A percentile compares a stretch with the other conserved stretches of the same genome.
Conservation (phyloP, 208 protist genomes). For the Leishmania braziliensis region DNA sequence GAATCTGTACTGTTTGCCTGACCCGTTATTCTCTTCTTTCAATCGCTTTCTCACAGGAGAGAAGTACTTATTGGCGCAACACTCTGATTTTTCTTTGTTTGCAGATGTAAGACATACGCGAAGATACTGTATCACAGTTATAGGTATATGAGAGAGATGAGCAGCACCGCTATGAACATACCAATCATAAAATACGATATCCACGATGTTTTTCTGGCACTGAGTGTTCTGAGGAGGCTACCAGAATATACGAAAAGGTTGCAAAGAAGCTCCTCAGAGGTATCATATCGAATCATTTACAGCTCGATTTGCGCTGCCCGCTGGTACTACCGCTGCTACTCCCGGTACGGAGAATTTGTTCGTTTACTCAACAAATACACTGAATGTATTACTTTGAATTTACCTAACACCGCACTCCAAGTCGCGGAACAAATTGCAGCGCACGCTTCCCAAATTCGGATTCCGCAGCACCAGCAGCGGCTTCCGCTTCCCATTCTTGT, state of each 20-base stretch:
- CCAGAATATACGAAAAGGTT: constrained; percentile 16
- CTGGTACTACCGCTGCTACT: constrained; percentile 35
- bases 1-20: neutral
- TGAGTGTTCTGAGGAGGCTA: constrained; percentile 29
- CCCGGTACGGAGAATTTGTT: constrained; percentile 26
- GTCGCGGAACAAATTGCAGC: constrained; percentile 23
- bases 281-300: constrained; percentile 17
- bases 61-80: neutral
- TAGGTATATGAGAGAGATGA: constrained; percentile 2
- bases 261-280: neutral
- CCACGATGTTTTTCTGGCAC: constrained; percentile 24
- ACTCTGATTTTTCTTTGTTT: constrained; percentile 3
- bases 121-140: neutral
- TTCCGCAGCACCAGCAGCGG: constrained; percentile 14
- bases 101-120: neutral
- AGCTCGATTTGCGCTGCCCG: constrained; percentile 20
- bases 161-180: neutral
- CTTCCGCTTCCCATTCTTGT: constrained; percentile 22
- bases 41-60: neutral
- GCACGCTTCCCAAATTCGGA: constrained; percentile 17
- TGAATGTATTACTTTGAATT: constrained; percentile 10
- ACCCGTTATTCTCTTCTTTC: neutral
- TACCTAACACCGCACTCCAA: neutral
- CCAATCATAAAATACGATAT: constrained; percentile 19
- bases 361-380: constrained; percentile 31